A percentile compares a stretch with the other conserved stretches of the same genome.
Conservation (phyloP, 2,329 filamentous ascomycete species). For the Xylaria sp. region DNA sequence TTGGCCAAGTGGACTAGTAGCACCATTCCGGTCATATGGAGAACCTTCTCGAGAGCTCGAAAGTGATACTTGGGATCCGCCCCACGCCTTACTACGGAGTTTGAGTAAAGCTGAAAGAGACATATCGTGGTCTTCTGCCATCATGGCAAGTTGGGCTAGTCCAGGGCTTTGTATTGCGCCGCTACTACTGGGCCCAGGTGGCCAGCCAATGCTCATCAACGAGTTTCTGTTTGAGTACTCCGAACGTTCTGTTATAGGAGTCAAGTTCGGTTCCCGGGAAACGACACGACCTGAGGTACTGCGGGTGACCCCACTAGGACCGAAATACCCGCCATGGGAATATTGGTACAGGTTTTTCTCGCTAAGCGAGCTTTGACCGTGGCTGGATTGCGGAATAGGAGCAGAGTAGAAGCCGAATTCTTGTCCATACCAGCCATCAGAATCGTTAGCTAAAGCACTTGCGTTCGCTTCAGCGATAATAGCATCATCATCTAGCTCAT, state of each 20-base stretch:
- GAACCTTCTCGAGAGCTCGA: conserved; percentile 57
- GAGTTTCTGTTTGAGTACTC: conserved; percentile 97
- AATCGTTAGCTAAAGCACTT: conserved; percentile 88
- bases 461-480: conserved; percentile 97
- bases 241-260: conserved; percentile 92
- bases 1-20: conserved; percentile 50
- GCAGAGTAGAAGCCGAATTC: conserved; percentile 95
- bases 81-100: conserved; percentile 77
- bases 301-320: conserved; percentile 72
- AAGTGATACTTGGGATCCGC: conserved; percentile 77
- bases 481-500: conserved; percentile 79
- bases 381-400: conserved; percentile 46
- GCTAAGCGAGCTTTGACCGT: conserved; percentile 36
- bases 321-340: conserved; percentile 88
- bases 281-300: conserved; percentile 75
- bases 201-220: conserved; percentile 73
- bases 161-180: conserved; percentile 70
- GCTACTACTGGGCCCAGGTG: conserved; percentile 54
- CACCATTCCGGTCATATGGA: conserved; percentile 49
- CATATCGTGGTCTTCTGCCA: conserved; percentile 72
- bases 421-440: conserved; percentile 91
- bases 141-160: conserved; percentile 76
- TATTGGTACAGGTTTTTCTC: conserved; percentile 60
- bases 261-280: conserved; percentile 87
- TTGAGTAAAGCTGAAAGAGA: conserved; percentile 74